Conservation (phyloP, 108 stramenopile species). For the Skeletonema potamos region DNA sequence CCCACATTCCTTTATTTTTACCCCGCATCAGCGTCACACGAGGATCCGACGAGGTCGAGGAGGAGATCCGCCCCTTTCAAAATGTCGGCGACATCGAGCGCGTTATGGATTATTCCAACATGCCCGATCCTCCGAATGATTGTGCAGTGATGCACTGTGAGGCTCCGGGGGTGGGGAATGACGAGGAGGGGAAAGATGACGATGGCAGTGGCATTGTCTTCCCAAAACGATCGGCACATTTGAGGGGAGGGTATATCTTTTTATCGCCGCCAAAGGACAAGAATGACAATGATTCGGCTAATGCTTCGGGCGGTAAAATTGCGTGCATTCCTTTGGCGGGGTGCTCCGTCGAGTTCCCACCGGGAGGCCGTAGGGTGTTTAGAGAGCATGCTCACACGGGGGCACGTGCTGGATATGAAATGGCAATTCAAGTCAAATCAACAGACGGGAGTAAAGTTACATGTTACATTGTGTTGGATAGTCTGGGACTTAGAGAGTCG, state of each 20-base stretch:
- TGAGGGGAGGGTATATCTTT: slow-evolving; percentile 76
- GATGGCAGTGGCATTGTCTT: slow-evolving; percentile 52
- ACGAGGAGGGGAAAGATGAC: slow-evolving; percentile 39
- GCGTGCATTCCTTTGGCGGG: slow-evolving; percentile 74
- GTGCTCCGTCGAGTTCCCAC: slow-evolving; percentile 67
- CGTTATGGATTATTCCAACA: slow-evolving; percentile 70
- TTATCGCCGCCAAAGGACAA: slow-evolving; percentile 60
- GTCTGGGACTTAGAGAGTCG: slow-evolving; percentile 56
- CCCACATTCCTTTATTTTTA: slow-evolving; percentile 43
- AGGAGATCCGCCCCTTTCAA: slow-evolving; percentile 19
- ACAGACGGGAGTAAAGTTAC: slow-evolving; percentile 2
- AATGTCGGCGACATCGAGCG: slow-evolving; percentile 58
- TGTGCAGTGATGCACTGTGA: slow-evolving; percentile 68
- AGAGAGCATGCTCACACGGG: slow-evolving; percentile 83
- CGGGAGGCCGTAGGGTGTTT: slow-evolving; percentile 85
- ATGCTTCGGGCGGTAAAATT: slow-evolving; percentile 43
- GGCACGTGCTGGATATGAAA: slow-evolving; percentile 77
- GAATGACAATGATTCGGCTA: slow-evolving; percentile 23
- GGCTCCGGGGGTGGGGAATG: slow-evolving; percentile 25
- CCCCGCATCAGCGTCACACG: slow-evolving; percentile 11
- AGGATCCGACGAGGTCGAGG: slow-evolving; percentile 2
- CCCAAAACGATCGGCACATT: slow-evolving; percentile 56
- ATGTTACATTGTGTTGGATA: slow-evolving; percentile 69
- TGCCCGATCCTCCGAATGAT: slow-evolving; percentile 63
- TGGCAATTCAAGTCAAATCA: slow-evolving; percentile 57